These are phyloP conservation scores for Ogataea nakhonphanomensis DNA, from an alignment of 805 yeast species.

Conservation along the genomic window DNA sequence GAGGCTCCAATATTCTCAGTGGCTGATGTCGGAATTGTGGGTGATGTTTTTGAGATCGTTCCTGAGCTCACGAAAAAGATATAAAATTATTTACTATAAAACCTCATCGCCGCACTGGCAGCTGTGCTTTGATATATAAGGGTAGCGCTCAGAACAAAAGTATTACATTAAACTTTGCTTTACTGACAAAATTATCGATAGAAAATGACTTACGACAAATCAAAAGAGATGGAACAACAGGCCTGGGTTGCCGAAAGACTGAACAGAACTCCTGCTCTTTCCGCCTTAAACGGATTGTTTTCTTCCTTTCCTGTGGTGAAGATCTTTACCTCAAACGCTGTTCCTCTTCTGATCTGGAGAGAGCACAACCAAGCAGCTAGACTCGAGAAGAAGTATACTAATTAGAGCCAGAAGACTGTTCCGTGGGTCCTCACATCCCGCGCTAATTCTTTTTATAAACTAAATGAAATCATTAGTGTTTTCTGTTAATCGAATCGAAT, in stretches of 20 bases:
- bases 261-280: conserved; percentile 51
- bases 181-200: conserved; percentile 1
- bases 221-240: conserved; percentile 40
- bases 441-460: conserved; percentile 8
- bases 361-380: conserved; percentile 35
- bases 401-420: conserved; percentile 3
- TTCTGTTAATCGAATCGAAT: conserved; percentile 12
- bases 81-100: conserved; percentile 21
- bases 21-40: conserved; percentile 87
- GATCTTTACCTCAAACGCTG: conserved; percentile 57
- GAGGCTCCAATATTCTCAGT: conserved; percentile 92
- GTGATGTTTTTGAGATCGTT: conserved; percentile 78
- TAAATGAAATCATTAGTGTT: conserved; percentile 4
- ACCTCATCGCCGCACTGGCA: conserved; percentile 4
- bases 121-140: not conserved
- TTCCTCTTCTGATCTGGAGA: conserved; percentile 52
- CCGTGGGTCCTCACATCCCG: not conserved
- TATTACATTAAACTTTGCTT: conserved; percentile 10
- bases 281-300: conserved; percentile 54
- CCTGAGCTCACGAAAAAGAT: conserved; percentile 88
- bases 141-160: conserved; percentile 5
- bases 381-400: conserved; percentile 15
- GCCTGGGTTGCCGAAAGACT: conserved; percentile 47
- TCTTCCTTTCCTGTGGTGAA: conserved; percentile 58
- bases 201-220: conserved; percentile 26